phyloP scores from a whole-genome alignment of 1,139 yeast species.

The Geotrichum candidum region DNA sequence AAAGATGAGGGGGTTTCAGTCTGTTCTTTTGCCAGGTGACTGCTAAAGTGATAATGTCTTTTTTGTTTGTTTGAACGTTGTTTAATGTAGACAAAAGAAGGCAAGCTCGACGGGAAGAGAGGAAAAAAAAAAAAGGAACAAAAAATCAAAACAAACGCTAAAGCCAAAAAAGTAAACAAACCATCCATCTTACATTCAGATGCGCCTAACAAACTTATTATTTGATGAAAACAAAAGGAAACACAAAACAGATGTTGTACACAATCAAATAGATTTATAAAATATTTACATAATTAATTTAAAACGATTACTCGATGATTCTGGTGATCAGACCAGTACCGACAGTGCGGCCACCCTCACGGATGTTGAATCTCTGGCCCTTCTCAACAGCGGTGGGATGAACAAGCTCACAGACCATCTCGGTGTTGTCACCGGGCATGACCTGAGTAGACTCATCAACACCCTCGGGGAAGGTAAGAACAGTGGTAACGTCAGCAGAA shows the following conservation, averaged over 20 bases:
- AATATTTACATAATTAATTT: conserved; percentile 13
- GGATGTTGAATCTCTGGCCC: conserved; percentile 96
- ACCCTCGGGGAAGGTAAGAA: conserved; percentile 85
- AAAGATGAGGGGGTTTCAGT: neutral
- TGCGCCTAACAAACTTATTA: neutral
- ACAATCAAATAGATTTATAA: neutral
- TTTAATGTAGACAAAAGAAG: neutral
- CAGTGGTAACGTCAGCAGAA: conserved; percentile 93
- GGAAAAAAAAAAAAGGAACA: neutral
- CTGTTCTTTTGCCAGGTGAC: neutral
- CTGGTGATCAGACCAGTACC: conserved; percentile 98
- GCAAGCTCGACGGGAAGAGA: neutral
- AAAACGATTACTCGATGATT: conserved; percentile 57
- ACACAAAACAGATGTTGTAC: neutral
- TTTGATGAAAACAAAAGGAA: neutral
- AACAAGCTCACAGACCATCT: conserved; percentile 87
- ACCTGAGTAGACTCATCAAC: conserved; percentile 83
- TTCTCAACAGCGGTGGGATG: conserved; percentile 92
- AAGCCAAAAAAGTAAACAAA: neutral
- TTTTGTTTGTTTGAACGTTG: neutral
- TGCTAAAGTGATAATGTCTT: neutral
- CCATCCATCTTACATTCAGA: neutral
- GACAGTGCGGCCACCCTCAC: conserved; percentile 99
- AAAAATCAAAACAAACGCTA: neutral
- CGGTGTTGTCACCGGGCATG: conserved; percentile 97